Percentiles rank a stretch among this genome's conserved stretches.
phyloP scores from a whole-genome alignment of 2,329 filamentous ascomycete genomes.

The Colletotrichum incanum region DNA sequence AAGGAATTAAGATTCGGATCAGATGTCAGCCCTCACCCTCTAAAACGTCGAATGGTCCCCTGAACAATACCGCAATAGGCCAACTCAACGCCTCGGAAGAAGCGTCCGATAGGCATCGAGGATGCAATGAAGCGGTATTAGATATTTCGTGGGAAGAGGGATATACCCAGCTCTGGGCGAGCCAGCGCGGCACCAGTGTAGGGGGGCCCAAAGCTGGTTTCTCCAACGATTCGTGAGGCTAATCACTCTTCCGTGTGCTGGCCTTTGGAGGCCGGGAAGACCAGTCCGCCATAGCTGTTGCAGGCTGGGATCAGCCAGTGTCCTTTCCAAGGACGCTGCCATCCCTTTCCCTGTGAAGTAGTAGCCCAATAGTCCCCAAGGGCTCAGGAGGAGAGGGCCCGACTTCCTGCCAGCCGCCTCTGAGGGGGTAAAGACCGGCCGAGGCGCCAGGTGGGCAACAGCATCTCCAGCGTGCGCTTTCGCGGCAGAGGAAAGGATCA shows the following conservation, averaged over 20 bases:
- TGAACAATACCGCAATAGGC: background rate
- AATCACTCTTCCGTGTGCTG: conserved; percentile 33
- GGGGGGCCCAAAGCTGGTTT: conserved; percentile 10
- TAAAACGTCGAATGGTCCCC: conserved; percentile 23
- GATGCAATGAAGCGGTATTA: conserved; percentile 32
- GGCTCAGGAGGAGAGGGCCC: conserved; percentile 21
- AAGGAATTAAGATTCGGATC: conserved; percentile 9
- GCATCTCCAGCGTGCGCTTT: conserved; percentile 10
- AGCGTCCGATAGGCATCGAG: conserved; percentile 29
- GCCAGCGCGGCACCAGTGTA: conserved; percentile 10
- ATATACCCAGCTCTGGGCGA: conserved; percentile 32
- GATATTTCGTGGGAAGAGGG: conserved; percentile 16
- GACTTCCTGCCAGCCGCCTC: conserved; percentile 16
- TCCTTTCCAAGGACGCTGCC: background rate
- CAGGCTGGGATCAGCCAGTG: conserved; percentile 33
- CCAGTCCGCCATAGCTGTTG: conserved; percentile 26
- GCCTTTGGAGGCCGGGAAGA: conserved; percentile 27
- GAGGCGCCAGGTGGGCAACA: conserved; percentile 6
- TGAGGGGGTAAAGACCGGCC: conserved; percentile 1
- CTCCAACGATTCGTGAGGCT: conserved; percentile 33
- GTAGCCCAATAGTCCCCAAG: conserved; percentile 10
- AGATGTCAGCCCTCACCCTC: conserved; percentile 23
- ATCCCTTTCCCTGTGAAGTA: conserved; percentile 15
- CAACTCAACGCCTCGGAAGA: conserved; percentile 20
- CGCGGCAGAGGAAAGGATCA: background rate